Evolutionary conservation across 306 rosid species (phyloP).

Genomic region (Vigna hirtella): DNA sequence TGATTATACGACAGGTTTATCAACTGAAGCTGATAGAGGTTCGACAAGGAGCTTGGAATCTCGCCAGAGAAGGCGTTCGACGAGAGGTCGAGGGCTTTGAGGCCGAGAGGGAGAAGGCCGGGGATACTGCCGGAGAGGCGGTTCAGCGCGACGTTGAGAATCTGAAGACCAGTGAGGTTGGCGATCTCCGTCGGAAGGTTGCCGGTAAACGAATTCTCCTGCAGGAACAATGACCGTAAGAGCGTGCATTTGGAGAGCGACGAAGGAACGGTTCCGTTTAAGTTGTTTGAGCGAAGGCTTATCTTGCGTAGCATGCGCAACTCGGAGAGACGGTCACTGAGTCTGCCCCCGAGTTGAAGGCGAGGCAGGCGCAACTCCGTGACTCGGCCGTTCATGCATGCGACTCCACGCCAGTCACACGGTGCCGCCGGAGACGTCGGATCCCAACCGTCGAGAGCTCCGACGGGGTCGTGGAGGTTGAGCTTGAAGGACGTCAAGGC

Average conservation of each 20-base stretch:
- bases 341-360: slow-evolving; percentile 77
- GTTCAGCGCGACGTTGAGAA: slow-evolving; percentile 77
- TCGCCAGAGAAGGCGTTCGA: slow-evolving; percentile 81
- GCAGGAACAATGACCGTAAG: slow-evolving; percentile 71
- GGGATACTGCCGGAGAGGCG: slow-evolving; percentile 72
- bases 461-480: slow-evolving; percentile 74
- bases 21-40: slow-evolving; percentile 68
- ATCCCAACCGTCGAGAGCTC: slow-evolving; percentile 75
- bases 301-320: slow-evolving; percentile 67
- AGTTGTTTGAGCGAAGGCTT: slow-evolving; percentile 76
- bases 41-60: slow-evolving; percentile 63
- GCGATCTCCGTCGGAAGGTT: slow-evolving; percentile 68
- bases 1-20: slow-evolving; percentile 84
- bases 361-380: slow-evolving; percentile 81
- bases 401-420: slow-evolving; percentile 90
- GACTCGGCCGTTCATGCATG: slow-evolving; percentile 57
- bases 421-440: slow-evolving; percentile 77
- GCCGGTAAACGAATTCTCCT: slow-evolving; percentile 81
- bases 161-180: slow-evolving; percentile 63
- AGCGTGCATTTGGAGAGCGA: slow-evolving; percentile 71
- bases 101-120: slow-evolving; percentile 57
- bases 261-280: slow-evolving; percentile 79
- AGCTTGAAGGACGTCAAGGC: slow-evolving; percentile 76
- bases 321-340: slow-evolving; percentile 64
- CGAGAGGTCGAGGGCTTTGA: slow-evolving; percentile 76